Base-by-base conservation (phyloP, 2,329 filamentous ascomycete species). In the Talaromyces marneffei region DNA sequence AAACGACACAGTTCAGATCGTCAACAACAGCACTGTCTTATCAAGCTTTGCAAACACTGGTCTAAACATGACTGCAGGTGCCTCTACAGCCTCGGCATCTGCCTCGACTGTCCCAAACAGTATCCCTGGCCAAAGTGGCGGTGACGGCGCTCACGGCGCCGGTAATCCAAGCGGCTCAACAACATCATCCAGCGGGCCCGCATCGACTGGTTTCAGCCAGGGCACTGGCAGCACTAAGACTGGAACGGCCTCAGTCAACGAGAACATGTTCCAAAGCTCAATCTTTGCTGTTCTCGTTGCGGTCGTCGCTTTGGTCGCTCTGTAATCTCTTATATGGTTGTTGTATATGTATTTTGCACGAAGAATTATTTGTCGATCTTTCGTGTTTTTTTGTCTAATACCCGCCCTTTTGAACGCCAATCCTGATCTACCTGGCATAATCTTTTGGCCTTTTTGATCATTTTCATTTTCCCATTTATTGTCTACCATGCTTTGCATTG, bases 31-130 rank as follows among this genome's bases (percentile, higher is more conserved):
- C 56, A 94, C 92, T 55, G 79, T 91, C 12, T 82, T 99, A 31
- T 87, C 86, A 66, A 94, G 90, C 25, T 85, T 97, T 65, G 78
- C 87, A 58, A 92, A 86, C n/a, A 91, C 89, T 1, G 94, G 94
- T 57, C 82, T 87, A 44, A 83, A 97, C 71, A 90, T 88, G 83
- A 71, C 81, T 16, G 78, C 78, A 23, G 79, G 80, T 44, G 48
- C 53, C 7, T 23, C 57, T 7, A 62, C 35, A n/a, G 50, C 44
- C 31, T 31, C 60, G 33, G 25, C 59, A 33, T 55, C 63, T 48
- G 57, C 42, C 40, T 29, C 57, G 55, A 54, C 58, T 55, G 59
- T 56, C 57, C 59, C 56, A 64, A 54, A 69, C 67, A 73, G 68
- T 23, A 65, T 77, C 25, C 75, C 75, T 35, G 69, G 70, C 54